These are phyloP conservation scores for Pelargonium nanum DNA, from an alignment of 345 rosid species.

Conservation along the genomic window DNA sequence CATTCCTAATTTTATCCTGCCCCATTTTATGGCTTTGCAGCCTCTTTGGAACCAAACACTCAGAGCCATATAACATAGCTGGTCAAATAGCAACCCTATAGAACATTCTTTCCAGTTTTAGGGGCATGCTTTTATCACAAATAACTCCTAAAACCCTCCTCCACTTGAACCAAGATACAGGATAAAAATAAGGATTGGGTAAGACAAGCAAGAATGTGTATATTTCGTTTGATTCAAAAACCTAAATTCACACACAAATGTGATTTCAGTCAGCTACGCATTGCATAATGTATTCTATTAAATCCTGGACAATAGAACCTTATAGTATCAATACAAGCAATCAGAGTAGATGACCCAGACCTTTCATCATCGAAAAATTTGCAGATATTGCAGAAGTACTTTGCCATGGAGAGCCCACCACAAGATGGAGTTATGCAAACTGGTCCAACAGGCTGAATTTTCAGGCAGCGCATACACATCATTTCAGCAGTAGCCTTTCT, in stretches of 20 bases:
- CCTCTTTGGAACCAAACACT: no score
- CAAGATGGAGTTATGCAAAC: constrained; percentile 41
- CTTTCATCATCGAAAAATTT: constrained; percentile 91
- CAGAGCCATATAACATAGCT: no score
- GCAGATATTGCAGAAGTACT: constrained; percentile 75
- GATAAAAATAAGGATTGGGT: no score
- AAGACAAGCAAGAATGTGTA: background rate
- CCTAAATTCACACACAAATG: background rate
- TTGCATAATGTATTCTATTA: background rate
- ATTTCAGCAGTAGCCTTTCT: constrained; percentile 60
- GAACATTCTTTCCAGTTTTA: no score
- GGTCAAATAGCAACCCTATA: no score
- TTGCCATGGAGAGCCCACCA: constrained; percentile 45
- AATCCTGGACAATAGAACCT: background rate
- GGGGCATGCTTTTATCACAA: no score
- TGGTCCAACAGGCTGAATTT: constrained; percentile 46
- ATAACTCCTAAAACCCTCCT: no score
- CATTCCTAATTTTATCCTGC: no score
- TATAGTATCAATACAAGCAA: background rate
- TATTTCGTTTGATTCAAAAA: background rate
- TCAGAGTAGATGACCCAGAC: constrained; percentile 15
- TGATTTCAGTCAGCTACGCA: background rate
- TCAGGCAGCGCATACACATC: constrained; percentile 67
- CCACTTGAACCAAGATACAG: no score
- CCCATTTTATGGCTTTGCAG: no score